A percentile compares a stretch with the other conserved stretches of the same genome.
phyloP scores from a whole-genome alignment of 257 asterid species.

The Ilex asprella region DNA sequence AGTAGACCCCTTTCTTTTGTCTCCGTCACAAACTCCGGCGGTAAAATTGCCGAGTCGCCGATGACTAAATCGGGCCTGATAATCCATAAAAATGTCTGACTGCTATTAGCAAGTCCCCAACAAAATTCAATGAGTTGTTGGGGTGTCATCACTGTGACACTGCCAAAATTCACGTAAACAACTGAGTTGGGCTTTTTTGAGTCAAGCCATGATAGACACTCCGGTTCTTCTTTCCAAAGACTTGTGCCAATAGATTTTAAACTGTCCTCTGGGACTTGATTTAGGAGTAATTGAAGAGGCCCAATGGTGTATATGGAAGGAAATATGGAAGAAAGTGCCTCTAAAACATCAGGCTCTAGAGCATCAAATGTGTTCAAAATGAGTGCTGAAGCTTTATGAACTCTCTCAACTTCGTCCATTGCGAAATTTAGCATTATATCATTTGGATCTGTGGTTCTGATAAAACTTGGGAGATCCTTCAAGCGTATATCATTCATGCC shows the following conservation, averaged over 20 bases:
- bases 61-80: slow-evolving; percentile 21
- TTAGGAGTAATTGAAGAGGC: slow-evolving; percentile 20
- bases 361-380: slow-evolving; percentile 18
- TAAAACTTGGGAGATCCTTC: slow-evolving; percentile 23
- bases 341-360: slow-evolving; percentile 17
- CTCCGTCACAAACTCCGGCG: slow-evolving; percentile 19
- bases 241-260: slow-evolving; percentile 17
- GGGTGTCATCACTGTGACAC: slow-evolving; percentile 11
- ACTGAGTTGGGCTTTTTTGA: slow-evolving; percentile 19
- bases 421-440: slow-evolving; percentile 6
- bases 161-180: slow-evolving; percentile 32
- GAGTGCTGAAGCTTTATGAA: slow-evolving; percentile 17
- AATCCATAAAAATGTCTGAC: slow-evolving; percentile 25
- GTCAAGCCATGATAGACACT: slow-evolving; percentile 27
- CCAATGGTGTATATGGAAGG: slow-evolving; percentile 23
- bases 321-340: slow-evolving; percentile 7
- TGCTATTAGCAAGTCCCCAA: slow-evolving; percentile 30
- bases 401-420: slow-evolving; percentile 16
- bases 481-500: slow-evolving; percentile 21
- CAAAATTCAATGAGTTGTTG: slow-evolving; percentile 25
- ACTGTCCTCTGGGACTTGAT: slow-evolving; percentile 6
- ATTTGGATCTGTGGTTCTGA: slow-evolving; percentile 23
- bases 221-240: slow-evolving; percentile 32
- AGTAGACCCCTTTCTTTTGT: slow-evolving; percentile 15
- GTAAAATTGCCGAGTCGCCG: slow-evolving; percentile 19